Conservation (phyloP, 1,139 yeast genomes). For the Candida tetrigidarum region DNA sequence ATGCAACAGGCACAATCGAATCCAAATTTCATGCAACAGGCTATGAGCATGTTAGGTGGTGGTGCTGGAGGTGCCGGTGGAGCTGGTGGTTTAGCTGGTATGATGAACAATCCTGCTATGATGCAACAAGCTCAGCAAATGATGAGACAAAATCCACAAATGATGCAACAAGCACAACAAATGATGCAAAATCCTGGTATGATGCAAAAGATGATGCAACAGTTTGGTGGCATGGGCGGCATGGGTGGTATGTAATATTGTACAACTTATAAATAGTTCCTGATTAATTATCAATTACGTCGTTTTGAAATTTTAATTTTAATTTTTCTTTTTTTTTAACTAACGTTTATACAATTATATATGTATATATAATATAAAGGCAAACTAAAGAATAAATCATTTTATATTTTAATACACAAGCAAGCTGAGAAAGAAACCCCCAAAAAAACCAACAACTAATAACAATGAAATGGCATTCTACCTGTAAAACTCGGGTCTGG, state of each 20-base stretch:
- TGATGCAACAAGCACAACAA: conserved; percentile 65
- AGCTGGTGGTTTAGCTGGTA: conserved; percentile 55
- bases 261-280: conserved; percentile 2
- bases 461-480: no score
- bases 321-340: no score
- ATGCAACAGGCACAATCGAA: conserved; percentile 54
- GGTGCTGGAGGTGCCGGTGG: conserved; percentile 56
- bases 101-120: conserved; percentile 53
- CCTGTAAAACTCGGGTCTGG: conserved; percentile 87
- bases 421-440: no score
- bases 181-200: conserved; percentile 59
- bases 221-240: conserved; percentile 57
- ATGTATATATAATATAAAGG: no score
- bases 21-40: conserved; percentile 60
- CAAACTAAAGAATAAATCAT: not conserved
- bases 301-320: not conserved
- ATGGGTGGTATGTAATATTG: conserved; percentile 20
- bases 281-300: conserved; percentile 2
- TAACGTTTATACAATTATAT: no score
- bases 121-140: conserved; percentile 54
- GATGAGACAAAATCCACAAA: conserved; percentile 74
- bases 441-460: not conserved
- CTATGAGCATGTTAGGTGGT: conserved; percentile 58
- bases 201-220: conserved; percentile 82
- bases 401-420: not conserved